These are phyloP conservation scores for Gymnopilus junonius DNA, from an alignment of 768 basidiomycete species.

Conservation along the genomic window DNA sequence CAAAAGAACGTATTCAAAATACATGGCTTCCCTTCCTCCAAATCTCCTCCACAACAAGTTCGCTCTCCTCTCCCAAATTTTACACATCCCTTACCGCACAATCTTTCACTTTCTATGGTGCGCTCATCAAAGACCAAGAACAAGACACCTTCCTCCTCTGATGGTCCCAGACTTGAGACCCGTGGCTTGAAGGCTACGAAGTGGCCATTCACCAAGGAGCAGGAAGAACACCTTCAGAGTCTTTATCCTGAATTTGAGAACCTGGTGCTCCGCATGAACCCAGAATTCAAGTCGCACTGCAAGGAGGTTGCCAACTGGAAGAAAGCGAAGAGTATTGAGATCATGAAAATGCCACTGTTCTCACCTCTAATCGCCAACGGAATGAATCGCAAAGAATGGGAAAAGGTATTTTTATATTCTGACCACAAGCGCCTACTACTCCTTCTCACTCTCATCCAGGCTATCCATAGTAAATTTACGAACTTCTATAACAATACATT, in stretches of 20 bases:
- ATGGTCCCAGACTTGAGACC: background rate
- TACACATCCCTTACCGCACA: background rate
- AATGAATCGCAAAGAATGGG: background rate
- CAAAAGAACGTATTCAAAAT: no score
- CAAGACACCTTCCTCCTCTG: background rate
- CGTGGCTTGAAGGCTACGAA: background rate
- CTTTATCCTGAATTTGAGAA: background rate
- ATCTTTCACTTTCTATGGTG: background rate
- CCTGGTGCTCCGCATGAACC: background rate
- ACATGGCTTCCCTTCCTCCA: no score
- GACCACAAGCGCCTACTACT: background rate
- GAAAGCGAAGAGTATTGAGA: background rate
- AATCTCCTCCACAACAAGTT: no score
- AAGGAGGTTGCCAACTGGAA: background rate
- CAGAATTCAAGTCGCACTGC: background rate
- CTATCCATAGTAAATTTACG: conserved; percentile 1
- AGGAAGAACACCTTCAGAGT: background rate
- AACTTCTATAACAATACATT: conserved; percentile 11
- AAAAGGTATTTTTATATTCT: background rate
- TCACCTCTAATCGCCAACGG: background rate
- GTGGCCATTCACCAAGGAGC: background rate
- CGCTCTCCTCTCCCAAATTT: background rate
- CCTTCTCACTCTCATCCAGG: background rate
- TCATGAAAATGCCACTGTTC: background rate
- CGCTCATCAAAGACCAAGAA: background rate